Base-by-base conservation (phyloP, 2,329 filamentous ascomycete species). In the Botrytis hyacinthi region DNA sequence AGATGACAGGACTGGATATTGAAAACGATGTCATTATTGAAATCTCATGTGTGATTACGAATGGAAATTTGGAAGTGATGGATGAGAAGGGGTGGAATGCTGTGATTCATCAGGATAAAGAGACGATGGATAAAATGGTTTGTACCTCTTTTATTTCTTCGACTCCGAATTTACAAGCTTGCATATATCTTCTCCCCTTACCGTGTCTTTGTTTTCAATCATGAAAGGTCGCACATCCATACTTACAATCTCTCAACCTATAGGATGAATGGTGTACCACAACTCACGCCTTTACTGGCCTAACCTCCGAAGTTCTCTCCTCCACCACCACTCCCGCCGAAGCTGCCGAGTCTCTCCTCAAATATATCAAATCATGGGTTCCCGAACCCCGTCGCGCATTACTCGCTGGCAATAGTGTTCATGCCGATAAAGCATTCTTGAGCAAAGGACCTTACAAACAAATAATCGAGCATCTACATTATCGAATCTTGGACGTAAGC, bases 1-100 rank as follows among this genome's bases (percentile, higher is more conserved):
- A 97, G 94, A 99, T 99, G 96, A 98, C 94, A 46, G 94, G 94
- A 35, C 88, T 97, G 12, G 87, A 97, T 82, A 87, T 91, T 2
- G 88, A 92, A 74, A 89, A 85, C 46, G 95, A 98, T 80, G 90
- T 91, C 73, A 96, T 98, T 80, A 90, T 98, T 80, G 94, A 97
- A 79, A 92, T 98, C 73, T 95, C 92, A 82, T 98, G 95, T 84
- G 92, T 97, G 83, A 89, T 99, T 81, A 99, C 96, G 12, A 92
- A 95, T 77, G 88, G 90, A 71, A 86, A 94, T 75, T 88, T 99
- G 32, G 88, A 93, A 73, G 82, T 97, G 48, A 83, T 97, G 40
- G 94, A 97, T 74, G 84, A 90, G 37, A 82, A 86, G 46, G 95
- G 95, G 77, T 97, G 92, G 86, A 93, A 97, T 80, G 88, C 88